Conservation (phyloP, 306 rosid species). For the Vigna unguiculata region DNA sequence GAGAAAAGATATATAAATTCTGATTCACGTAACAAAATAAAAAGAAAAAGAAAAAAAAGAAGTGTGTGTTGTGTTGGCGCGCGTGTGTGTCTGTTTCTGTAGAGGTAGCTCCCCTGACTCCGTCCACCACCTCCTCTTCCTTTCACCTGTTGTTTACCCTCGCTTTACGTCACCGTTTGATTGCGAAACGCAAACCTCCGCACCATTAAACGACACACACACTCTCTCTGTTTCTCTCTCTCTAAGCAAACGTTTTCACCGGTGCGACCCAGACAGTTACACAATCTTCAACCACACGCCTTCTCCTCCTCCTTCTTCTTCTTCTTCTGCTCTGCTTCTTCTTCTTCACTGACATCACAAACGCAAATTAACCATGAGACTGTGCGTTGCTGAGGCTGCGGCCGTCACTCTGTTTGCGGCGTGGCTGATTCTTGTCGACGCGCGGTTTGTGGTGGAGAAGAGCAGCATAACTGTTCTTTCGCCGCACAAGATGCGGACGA, state of each 20-base stretch:
- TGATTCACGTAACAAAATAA: neutral
- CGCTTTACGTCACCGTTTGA: conserved; percentile 65
- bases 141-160: conserved; percentile 52
- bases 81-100: neutral
- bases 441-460: conserved; percentile 84
- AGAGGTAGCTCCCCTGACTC: conserved; percentile 50
- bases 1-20: neutral
- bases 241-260: conserved; percentile 35
- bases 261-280: conserved; percentile 36
- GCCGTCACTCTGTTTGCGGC: neutral
- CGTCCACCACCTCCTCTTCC: conserved; percentile 51
- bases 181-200: conserved; percentile 51
- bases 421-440: conserved; percentile 37
- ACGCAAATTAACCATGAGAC: conserved; percentile 11
- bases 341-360: neutral
- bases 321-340: neutral
- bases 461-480: conserved; percentile 68
- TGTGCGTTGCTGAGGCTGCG: neutral
- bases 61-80: neutral
- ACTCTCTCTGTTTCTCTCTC: conserved; percentile 32
- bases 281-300: conserved; percentile 34
- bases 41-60: neutral
- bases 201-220: conserved; percentile 35
- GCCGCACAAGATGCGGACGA: conserved; percentile 55
- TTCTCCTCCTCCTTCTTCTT: conserved; percentile 19